Percentiles rank a stretch among this genome's conserved stretches.
Conservation (phyloP, 2,329 filamentous ascomycete genomes). For the Fusarium continuum region DNA sequence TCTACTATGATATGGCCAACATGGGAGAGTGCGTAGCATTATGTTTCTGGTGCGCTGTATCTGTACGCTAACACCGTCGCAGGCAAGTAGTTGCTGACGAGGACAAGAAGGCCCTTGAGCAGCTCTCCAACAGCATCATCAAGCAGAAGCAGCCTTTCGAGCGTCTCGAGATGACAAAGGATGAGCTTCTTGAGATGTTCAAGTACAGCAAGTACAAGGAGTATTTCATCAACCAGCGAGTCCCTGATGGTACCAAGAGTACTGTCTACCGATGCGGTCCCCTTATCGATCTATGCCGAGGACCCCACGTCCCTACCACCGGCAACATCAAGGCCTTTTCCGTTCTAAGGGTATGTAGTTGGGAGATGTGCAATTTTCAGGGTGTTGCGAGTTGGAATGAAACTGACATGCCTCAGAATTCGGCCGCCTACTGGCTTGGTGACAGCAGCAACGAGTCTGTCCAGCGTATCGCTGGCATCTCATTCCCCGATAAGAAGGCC, state of each 20-base stretch:
- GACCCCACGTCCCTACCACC: constrained; percentile 91
- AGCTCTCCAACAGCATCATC: constrained; percentile 81
- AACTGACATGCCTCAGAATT: constrained; percentile 64
- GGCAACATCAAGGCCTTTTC: constrained; percentile 94
- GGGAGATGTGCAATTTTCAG: not conserved
- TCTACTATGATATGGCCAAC: constrained; percentile 95
- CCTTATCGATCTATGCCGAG: constrained; percentile 93
- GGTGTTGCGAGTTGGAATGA: not conserved
- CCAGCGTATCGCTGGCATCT: constrained; percentile 95
- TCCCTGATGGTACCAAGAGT: constrained; percentile 86
- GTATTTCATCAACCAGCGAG: constrained; percentile 79
- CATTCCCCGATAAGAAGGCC: constrained; percentile 93
- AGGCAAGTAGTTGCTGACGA: constrained; percentile 75
- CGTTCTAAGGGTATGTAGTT: constrained; percentile 75
- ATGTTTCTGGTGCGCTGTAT: not conserved
- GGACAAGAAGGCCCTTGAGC: constrained; percentile 88
- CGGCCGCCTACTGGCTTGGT: constrained; percentile 87
- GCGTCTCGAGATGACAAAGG: constrained; percentile 87
- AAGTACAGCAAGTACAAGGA: constrained; percentile 98
- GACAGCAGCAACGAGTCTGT: constrained; percentile 94
- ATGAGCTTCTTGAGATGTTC: constrained; percentile 93
- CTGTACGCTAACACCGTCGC: constrained; percentile 53
- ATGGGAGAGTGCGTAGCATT: constrained; percentile 49
- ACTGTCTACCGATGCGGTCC: constrained; percentile 96
- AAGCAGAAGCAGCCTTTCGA: constrained; percentile 98